Base-by-base conservation (phyloP, 352 stramenopile species). In the Pythium inflatum region DNA sequence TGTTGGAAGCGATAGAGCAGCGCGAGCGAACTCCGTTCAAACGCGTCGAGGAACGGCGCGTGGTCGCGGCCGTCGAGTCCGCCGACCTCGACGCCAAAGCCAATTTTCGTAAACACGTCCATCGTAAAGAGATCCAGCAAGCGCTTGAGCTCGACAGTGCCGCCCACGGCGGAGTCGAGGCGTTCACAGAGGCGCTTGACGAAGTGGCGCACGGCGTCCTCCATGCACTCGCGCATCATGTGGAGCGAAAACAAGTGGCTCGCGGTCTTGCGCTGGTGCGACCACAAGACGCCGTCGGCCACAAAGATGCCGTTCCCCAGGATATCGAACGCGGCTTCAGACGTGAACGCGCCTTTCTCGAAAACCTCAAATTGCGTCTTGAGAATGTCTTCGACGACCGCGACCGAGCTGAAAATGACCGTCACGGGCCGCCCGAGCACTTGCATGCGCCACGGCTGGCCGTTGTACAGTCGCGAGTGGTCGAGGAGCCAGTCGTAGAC, bases 181-280 rank as follows among this genome's bases (percentile, higher is more conserved):
- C 77, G 68, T 0, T 64, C 61, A 18, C 65, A 66, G 18, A 90
- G 66, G 36, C 74, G 51, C 22, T 45, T 22, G 28, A 57, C 62
- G 46, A 83, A 73, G 22, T 69, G 56, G 7, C 66, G 63, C 18
- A 90, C 64, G 16, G 70, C 51, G n/a, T 71, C 53, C 25, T 74
- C 65, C 77, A 89, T 87, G 36, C 77, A 71, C 7, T 84, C 75
- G n/a, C 72, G 68, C 71, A 89, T 74, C 71, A 81, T 83, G n/a
- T 75, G 73, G 8, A 77, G 77, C n/a, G 82, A 88, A 57, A 97
- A 93, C 34, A 98, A 89, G 59, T 97, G 86, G 55, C 85, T 94
- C 65, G 87, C 88, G 1, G 71, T 88, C 71, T 94, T 93, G 65
- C 86, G 82, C 64, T 96, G 89, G 30, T 81, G 60, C 5, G 54